A percentile compares a stretch with the other conserved stretches of the same genome.
These are phyloP conservation scores for Acacia concinna DNA, from an alignment of 331 rosid genomes.

Conservation along the genomic window DNA sequence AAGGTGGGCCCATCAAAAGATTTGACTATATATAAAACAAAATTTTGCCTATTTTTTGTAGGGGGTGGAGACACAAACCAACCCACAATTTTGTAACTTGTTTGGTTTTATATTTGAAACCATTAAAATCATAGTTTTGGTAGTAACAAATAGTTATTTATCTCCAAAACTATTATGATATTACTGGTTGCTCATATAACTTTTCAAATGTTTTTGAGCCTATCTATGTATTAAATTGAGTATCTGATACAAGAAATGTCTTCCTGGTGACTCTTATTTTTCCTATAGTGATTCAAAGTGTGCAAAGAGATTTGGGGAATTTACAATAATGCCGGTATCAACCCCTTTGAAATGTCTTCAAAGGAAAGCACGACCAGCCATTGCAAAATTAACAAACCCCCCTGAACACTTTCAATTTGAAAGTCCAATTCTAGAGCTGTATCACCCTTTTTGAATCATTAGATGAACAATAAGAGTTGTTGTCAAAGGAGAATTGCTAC, in stretches of 20 bases:
- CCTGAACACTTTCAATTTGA: neutral
- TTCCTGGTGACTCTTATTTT: too few relatives aligned
- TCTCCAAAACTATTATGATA: neutral
- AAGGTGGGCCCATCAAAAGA: neutral
- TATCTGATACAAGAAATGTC: too few relatives aligned
- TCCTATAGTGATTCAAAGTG: too few relatives aligned
- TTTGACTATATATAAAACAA: constrained; percentile 12
- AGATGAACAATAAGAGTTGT: neutral
- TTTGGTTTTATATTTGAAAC: neutral
- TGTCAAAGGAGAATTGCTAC: neutral
- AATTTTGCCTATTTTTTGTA: constrained; percentile 16
- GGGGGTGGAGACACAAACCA: constrained; percentile 25
- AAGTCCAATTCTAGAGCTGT: neutral
- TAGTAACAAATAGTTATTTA: neutral
- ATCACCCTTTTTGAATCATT: neutral
- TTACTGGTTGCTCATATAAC: neutral
- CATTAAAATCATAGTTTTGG: neutral
- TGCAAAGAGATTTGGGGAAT: neutral
- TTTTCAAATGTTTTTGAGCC: too few relatives aligned
- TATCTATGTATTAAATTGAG: too few relatives aligned
- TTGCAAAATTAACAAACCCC: neutral
- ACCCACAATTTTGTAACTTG: neutral
- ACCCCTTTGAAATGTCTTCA: too few relatives aligned
- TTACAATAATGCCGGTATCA: neutral
- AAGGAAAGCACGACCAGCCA: neutral